Evolutionary conservation across 805 yeast genomes (phyloP), one percentile per base, ranked within the genome.

Genomic region (Komagataella mondaviorum): DNA sequence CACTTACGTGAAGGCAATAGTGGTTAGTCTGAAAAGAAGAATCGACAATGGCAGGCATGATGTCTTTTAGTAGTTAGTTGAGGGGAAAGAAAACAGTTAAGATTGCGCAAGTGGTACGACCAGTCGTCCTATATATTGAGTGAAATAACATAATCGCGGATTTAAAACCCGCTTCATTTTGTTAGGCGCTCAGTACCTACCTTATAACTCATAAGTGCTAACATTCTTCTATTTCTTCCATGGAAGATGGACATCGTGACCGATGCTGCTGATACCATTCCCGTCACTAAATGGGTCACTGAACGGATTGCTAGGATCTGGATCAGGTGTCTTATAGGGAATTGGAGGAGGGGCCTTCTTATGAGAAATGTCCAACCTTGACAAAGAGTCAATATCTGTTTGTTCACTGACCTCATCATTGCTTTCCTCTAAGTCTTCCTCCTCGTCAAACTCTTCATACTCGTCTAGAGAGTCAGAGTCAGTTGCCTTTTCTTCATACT

Each of bases 1-100:
- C 88, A 60, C 88, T 82, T 59, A 91, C 80, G 56, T 96, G 81
- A 51, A 91, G 67, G 69, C 89, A 80, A 6, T 89, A 81, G 63
- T 83, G 88, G 70, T 86, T 87, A 56, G 75, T 70, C 12, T 63
- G 49, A 56, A 75, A 71, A 2, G 75, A 64, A 2, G 56, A 51
- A 54, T 73, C 72, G 47, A 66, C 44, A 7, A 22, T 47, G 10
- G 51, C 16, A 6, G 50, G 48, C 56, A 53, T 56, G 10, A 30
- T 10, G 8, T 12, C 14, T 8, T 8, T 30, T 30, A 30, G 14
- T 3, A 30, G 14, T 30, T 12, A 30, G 14, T 6, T 12, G 14
- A 30, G 39, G 14, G 39, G 14, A 30, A 30, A 14, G 8, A 36
- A 24, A 43, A 23, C 44, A 44, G 44, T 48, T 48, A 8, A 47